phyloP scores from a whole-genome alignment of 345 rosid genomes.

The thale cress (Arabidopsis thaliana) region DNA sequence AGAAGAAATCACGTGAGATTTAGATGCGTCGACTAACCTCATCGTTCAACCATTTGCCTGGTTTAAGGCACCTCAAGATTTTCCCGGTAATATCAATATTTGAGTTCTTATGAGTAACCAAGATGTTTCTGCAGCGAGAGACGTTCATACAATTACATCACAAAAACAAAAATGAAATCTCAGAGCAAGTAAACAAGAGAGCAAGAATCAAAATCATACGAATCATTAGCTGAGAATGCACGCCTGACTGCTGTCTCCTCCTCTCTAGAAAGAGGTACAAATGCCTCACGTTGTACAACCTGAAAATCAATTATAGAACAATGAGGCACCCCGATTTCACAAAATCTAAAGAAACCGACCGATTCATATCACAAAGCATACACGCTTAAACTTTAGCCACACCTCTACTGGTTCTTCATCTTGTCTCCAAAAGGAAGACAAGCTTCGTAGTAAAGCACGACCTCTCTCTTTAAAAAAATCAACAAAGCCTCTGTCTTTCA shows the following conservation, averaged over 20 bases:
- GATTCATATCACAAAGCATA: neutral
- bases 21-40: constrained; percentile 61
- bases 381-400: constrained; percentile 23
- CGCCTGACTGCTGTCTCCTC: constrained; percentile 34
- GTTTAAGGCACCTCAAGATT: constrained; percentile 70
- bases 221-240: constrained; percentile 40
- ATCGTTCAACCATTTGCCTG: constrained; percentile 90
- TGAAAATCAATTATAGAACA: constrained; percentile 15
- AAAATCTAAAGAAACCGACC: constrained; percentile 2
- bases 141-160: constrained; percentile 26
- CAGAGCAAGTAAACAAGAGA: constrained; percentile 23
- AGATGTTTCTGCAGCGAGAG: constrained; percentile 50
- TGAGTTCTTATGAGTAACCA: constrained; percentile 66
- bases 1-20: constrained; percentile 3
- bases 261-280: constrained; percentile 32
- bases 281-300: constrained; percentile 31
- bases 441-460: constrained; percentile 42
- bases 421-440: constrained; percentile 48
- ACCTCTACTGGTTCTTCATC: constrained; percentile 53
- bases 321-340: neutral
- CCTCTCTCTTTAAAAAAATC: constrained; percentile 49
- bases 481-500: constrained; percentile 40
- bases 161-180: constrained; percentile 1
- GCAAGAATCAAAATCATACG: constrained; percentile 48
- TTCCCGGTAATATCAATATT: constrained; percentile 78